Conservation (phyloP, 208 protist genomes). For the Leishmania lainsoni region DNA sequence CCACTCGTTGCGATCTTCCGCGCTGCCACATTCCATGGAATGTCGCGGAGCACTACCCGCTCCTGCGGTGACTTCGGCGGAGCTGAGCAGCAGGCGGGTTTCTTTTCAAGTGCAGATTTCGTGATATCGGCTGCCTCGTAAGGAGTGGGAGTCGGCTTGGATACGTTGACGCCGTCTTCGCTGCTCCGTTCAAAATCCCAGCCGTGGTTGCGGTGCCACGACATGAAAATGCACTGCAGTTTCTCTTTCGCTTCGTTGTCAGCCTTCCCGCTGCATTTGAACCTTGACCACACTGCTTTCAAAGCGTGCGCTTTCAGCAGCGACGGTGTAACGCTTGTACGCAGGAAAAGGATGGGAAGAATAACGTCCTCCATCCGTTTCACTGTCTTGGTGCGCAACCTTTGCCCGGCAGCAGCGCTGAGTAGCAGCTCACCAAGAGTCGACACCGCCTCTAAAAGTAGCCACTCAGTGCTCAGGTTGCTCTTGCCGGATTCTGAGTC, state of each 20-base stretch:
- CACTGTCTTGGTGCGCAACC: conserved; percentile 7
- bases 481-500: background rate
- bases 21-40: conserved; percentile 23
- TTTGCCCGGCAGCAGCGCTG: conserved; percentile 1
- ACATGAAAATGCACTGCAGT: conserved; percentile 11
- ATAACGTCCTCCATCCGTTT: conserved; percentile 39
- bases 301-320: conserved; percentile 29
- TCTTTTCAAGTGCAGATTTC: background rate
- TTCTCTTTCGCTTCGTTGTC: conserved; percentile 9
- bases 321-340: conserved; percentile 28
- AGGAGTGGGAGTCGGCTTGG: background rate
- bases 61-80: background rate
- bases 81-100: background rate
- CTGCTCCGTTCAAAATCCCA: conserved; percentile 31
- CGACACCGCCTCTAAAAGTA: conserved; percentile 35
- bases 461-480: conserved; percentile 15
- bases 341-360: conserved; percentile 48
- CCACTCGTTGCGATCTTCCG: conserved; percentile 7
- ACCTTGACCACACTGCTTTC: conserved; percentile 10
- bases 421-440: conserved; percentile 28
- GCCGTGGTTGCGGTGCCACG: conserved; percentile 30
- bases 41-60: conserved; percentile 21
- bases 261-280: conserved; percentile 1
- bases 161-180: background rate
- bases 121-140: background rate